Conservation (phyloP, 176 grass and related monocot species). For the Juncus effusus region DNA sequence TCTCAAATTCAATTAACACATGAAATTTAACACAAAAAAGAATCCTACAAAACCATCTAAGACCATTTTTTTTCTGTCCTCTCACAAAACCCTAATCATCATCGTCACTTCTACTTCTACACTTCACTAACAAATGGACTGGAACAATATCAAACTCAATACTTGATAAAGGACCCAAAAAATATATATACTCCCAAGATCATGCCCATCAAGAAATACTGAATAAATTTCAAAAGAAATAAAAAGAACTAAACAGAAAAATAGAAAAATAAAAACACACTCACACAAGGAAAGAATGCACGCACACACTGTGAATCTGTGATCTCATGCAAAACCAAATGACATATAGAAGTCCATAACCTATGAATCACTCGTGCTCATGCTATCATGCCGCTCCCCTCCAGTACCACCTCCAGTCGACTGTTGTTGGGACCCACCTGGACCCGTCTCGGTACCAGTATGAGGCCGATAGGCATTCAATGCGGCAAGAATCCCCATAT, state of each 20-base stretch:
- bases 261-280: conserved; percentile 20
- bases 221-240: conserved; percentile 30
- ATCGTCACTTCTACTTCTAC: conserved; percentile 36
- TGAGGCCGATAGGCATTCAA: conserved; percentile 78
- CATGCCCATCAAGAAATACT: conserved; percentile 24
- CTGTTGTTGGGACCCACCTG: conserved; percentile 23
- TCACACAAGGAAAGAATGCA: conserved; percentile 55
- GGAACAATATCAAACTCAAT: conserved; percentile 23
- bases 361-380: conserved; percentile 92
- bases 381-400: conserved; percentile 76
- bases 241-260: conserved; percentile 36
- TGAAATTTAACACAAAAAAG: neutral
- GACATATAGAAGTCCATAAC: conserved; percentile 21
- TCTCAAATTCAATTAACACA: conserved; percentile 12
- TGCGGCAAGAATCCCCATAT: conserved; percentile 85
- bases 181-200: conserved; percentile 38
- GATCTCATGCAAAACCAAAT: conserved; percentile 24
- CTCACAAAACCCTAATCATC: conserved; percentile 59
- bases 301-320: conserved; percentile 27
- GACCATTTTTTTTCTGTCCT: conserved; percentile 33
- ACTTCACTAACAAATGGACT: conserved; percentile 34
- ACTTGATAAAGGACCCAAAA: conserved; percentile 29
- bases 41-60: conserved; percentile 15
- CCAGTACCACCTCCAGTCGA: conserved; percentile 32
- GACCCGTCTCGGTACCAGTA: conserved; percentile 35